Evolutionary conservation across 2,329 filamentous ascomycete genomes (phyloP), one percentile per base, ranked within the genome.

Genomic region (Trichoderma polysporum): DNA sequence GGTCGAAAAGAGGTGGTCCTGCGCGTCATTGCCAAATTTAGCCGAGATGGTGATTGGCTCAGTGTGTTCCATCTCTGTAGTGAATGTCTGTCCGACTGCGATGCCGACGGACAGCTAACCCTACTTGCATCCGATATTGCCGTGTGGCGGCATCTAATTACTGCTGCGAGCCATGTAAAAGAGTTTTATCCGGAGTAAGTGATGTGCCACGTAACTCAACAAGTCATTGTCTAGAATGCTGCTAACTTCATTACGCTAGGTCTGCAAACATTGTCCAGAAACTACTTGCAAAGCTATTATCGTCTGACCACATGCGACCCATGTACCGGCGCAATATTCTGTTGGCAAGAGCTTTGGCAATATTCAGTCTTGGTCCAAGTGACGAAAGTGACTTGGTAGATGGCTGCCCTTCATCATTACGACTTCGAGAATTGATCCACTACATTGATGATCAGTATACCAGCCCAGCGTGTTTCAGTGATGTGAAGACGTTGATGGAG

Each of bases 1-100:
- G 83, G 82, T 3, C 80, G 80, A 57, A 86, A 85, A 68, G 79
- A 84, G 67, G 70, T 83, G 0, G 75, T 85, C 13, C 72, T 79
- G n/a, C 78, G 82, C n/a, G 74, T 77, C 0, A 72, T 83, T 4
- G 67, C 73, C 4, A 77, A 75, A 10, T 76, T 83, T 10, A 76
- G 79, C n/a, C 69, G 72, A 1, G 75, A 77, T 6, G 73, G 74
- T 9, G 75, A 82, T 27, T 85, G 82, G 81, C 73, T 76, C 5
- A 72, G 72, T 0, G 75, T 83, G 5, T 85, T 81, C 66, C 70
- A 77, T 6, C 70, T 85, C 2, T 85, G 82, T 70, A 76, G 75
- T 3, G 74, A 80, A 1, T 82, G 80, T n/a, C 71, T 86, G 6
- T 77, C 74, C 1, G 72, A 74, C 0, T 76, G 77, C 0, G 77